These are phyloP conservation scores for Neurospora sp. DNA, from an alignment of 495 filamentous ascomycete genomes.

Conservation along the genomic window DNA sequence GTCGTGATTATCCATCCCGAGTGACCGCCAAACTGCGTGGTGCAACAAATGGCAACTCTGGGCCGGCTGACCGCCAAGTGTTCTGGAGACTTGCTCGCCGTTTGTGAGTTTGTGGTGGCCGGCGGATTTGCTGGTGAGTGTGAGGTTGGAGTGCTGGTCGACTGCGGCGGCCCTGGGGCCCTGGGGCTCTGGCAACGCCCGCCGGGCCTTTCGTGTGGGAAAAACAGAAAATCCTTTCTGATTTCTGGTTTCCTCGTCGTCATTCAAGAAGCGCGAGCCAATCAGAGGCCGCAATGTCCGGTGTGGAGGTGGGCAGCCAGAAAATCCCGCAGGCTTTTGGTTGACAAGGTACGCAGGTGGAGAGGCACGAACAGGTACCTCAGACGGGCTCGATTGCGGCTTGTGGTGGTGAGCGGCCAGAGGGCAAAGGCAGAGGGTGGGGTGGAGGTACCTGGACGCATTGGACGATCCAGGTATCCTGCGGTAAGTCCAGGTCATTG, in stretches of 20 bases:
- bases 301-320: slow-evolving; percentile 11
- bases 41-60: neutral
- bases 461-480: slow-evolving; percentile 18
- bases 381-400: slow-evolving; percentile 5
- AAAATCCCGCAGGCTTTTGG: slow-evolving; percentile 28
- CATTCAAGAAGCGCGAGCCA: slow-evolving; percentile 1
- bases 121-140: neutral
- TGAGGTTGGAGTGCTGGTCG: neutral
- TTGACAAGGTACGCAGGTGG: slow-evolving; percentile 15
- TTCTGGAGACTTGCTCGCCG: neutral
- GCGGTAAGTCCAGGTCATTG: slow-evolving; percentile 7
- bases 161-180: neutral
- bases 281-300: neutral
- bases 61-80: neutral
- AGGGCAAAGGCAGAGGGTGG: slow-evolving; percentile 7
- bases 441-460: slow-evolving; percentile 13
- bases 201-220: neutral
- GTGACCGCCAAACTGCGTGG: neutral
- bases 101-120: neutral
- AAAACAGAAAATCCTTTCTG: neutral
- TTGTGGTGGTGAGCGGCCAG: neutral
- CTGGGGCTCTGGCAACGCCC: neutral
- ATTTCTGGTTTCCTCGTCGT: slow-evolving; percentile 1
- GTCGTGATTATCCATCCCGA: neutral
- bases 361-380: slow-evolving; percentile 18